A percentile compares a stretch with the other conserved stretches of the same genome.
Conservation (phyloP, 1,139 yeast species). For the Kluyveromyces marxianus region DNA sequence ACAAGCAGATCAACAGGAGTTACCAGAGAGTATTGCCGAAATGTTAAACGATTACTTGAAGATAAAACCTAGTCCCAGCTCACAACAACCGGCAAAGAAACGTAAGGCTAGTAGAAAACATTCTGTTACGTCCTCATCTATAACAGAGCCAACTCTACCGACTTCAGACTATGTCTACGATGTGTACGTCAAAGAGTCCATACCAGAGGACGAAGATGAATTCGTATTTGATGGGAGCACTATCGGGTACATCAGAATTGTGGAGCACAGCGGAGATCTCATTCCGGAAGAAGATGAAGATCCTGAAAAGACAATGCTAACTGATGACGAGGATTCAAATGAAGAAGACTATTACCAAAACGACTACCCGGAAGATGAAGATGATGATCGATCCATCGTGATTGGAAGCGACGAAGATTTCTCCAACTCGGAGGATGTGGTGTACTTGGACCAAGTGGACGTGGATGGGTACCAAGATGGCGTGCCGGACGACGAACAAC, state of each 20-base stretch:
- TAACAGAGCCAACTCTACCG: constrained; percentile 21
- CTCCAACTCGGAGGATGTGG: constrained; percentile 6
- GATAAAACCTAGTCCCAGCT: constrained; percentile 18
- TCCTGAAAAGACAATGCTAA: constrained; percentile 30
- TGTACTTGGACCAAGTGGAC: constrained; percentile 7
- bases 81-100: constrained; percentile 5
- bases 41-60: constrained; percentile 56
- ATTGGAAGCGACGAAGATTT: constrained; percentile 34
- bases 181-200: constrained; percentile 60
- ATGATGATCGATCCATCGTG: constrained; percentile 39
- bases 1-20: constrained; percentile 34
- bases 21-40: constrained; percentile 58
- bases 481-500: constrained; percentile 17
- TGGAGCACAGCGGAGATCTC: constrained; percentile 56
- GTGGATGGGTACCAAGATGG: constrained; percentile 14
- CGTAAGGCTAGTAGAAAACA: constrained; percentile 26
- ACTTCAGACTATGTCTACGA: constrained; percentile 83
- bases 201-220: constrained; percentile 37
- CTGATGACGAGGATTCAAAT: constrained; percentile 72
- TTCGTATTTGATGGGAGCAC: constrained; percentile 35
- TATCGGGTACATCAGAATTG: constrained; percentile 59
- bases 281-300: constrained; percentile 44
- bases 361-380: constrained; percentile 94
- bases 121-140: constrained; percentile 9
- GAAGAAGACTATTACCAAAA: constrained; percentile 89